Base-by-base conservation (phyloP, 1,284 basidiomycete genomes). In the Malassezia equina region DNA sequence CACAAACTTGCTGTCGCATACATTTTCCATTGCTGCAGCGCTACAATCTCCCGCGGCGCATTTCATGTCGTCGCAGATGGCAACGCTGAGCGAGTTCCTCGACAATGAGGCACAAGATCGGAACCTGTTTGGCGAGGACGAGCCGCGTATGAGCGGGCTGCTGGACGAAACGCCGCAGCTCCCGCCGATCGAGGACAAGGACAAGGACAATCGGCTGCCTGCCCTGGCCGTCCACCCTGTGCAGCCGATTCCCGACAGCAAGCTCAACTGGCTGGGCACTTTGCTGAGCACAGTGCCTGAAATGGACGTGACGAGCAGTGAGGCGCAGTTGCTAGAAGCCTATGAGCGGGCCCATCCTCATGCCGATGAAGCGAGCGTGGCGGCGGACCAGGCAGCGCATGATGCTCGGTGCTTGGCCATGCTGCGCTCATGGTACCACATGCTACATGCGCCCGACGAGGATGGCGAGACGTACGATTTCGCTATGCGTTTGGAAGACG, bases 221-320 rank as follows among this genome's bases (percentile, higher is more conserved):
- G 34, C 52, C 17, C 47, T 67, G 5, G 47, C 63, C 5, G 66
- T 61, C 1, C 66, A 67, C 36, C 66, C 66, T 1, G 48, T 62
- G 29, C 53, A 63, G 19, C 62, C 64, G 2, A 66, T 67, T 23
- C 45, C 61, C 0, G 66, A 67, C 42, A 58, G 59, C 25, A 61
- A 67, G 31, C 53, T 67, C 54, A 67, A 66, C 50, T 67, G 63
- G 41, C 56, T 67, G 11, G 66, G 66, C 6, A 63, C 64, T 1
- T 56, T 67, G 31, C 61, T 67, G 36, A 61, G 66, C 15, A 67
- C 66, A 8, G 64, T 64, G 9, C 66, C 66, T 3, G 66, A 67
- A 31, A 48, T 60, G 17, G 62, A 65, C 8, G 59, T 62, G 29
- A 23, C 52, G 17, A 51, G 55, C 15, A 51, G 58, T n/a, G 66